phyloP scores from a whole-genome alignment of 202 grass and related monocot species.

The Bolboschoenoplectus hybrid region DNA sequence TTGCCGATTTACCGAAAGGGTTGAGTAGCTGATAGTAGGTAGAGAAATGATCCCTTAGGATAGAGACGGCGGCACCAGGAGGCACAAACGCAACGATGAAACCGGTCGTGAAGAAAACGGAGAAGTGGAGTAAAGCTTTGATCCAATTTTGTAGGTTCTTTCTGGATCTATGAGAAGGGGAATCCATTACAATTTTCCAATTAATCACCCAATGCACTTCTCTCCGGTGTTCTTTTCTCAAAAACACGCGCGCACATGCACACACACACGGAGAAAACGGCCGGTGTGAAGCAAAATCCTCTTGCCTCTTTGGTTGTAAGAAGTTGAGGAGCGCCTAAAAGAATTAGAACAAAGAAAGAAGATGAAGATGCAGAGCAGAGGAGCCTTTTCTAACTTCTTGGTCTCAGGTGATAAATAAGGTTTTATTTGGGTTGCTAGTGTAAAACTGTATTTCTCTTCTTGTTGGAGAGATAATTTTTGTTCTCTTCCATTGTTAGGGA shows the following conservation, averaged over 20 bases:
- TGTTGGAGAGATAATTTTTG: neutral
- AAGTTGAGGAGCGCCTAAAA: neutral
- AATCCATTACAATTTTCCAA: slow-evolving; percentile 10
- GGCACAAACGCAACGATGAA: slow-evolving; percentile 49
- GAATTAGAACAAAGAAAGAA: neutral
- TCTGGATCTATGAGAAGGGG: slow-evolving; percentile 36
- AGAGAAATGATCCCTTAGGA: slow-evolving; percentile 18
- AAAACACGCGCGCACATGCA: too few relatives aligned
- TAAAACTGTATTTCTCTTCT: neutral
- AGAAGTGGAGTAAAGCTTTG: slow-evolving; percentile 44
- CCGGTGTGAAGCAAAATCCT: neutral
- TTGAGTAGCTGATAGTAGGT: neutral
- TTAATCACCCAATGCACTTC: neutral
- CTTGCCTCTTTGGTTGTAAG: neutral
- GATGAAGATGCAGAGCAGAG: neutral
- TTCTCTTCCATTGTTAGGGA: neutral
- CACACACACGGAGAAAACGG: neutral
- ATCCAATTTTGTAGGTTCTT: slow-evolving; percentile 45
- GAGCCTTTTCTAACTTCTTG: neutral
- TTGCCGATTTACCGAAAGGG: neutral
- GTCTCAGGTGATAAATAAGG: neutral
- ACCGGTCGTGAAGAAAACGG: slow-evolving; percentile 62
- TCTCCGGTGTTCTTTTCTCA: neutral
- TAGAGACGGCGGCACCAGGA: slow-evolving; percentile 36
- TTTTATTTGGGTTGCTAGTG: neutral